Evolutionary conservation across 441 rosid species (phyloP), one percentile per base, ranked within the genome.

Genomic region (Sinapis alba): DNA sequence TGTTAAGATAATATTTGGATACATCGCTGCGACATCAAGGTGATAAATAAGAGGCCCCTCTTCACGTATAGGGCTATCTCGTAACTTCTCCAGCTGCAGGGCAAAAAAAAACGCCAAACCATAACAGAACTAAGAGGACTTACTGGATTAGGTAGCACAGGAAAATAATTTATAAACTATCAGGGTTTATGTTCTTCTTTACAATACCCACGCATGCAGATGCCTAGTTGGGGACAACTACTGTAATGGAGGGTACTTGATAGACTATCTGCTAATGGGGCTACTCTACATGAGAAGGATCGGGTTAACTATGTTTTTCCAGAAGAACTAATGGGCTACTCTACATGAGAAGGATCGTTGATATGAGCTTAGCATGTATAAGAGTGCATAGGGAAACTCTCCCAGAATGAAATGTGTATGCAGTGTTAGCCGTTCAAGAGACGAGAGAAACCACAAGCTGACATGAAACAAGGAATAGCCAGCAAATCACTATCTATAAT

Each of bases 21-120:
- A 94, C 99, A 96, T 94, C 16, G 99, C 99, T 78, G 99, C 99
- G 62, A 96, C 99, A 83, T 96, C 99, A 34, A 96, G 85, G 88
- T 96, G 99, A 83, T 93, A 96, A 83, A 96, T 92, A 34, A 93
- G 99, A 71, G 98, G 98, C 51, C 94, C 93, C 78, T 96, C 99
- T 78, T 92, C 98, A 71, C 91, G 93, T 60, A 87, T 63, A 51
- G 99, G 98, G 78, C 83, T 81, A 84, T 89, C 95, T 79, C 88
- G 91, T 84, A 96, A 80, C 62, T 73, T 87, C 79, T 80, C 76
- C 78, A 96, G 99, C 99, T 96, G 87, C 84, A 84, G 12, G 75
- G 71, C 70, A 78, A 74, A 64, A 69, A 69, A 63, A 73, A 58
- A 30, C 21, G 27, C 62, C 73, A 73, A 78, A 68, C 23, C 66